These are phyloP conservation scores for Penicillium sp. DNA, from an alignment of 2,329 filamentous ascomycete species.

Conservation along the genomic window DNA sequence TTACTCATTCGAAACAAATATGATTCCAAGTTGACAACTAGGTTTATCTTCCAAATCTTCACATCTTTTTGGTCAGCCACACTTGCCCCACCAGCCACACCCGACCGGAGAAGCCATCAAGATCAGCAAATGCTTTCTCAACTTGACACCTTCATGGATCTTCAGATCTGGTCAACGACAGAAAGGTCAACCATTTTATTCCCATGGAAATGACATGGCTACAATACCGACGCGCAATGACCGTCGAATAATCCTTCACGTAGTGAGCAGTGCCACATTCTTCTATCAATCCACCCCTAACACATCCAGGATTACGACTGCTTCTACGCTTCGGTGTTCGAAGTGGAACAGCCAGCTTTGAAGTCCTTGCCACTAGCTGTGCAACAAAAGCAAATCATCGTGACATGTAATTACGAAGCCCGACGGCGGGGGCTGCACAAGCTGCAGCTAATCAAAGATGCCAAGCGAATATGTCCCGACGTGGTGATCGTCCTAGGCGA, in stretches of 20 bases:
- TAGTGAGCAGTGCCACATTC: slow-evolving; percentile 57
- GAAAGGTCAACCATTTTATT: not conserved
- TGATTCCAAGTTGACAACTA: no score
- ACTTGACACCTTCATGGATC: not conserved
- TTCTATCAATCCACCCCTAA: not conserved
- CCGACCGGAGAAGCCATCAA: not conserved
- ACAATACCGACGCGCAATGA: slow-evolving; percentile 51
- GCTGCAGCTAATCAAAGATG: slow-evolving; percentile 81
- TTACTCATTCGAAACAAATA: no score
- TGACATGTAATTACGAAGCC: slow-evolving; percentile 93
- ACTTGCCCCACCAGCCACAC: not conserved
- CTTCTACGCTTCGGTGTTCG: slow-evolving; percentile 91
- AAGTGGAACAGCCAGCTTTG: slow-evolving; percentile 74
- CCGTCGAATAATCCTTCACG: slow-evolving; percentile 73
- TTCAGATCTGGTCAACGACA: not conserved
- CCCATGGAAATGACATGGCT: not conserved
- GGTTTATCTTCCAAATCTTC: not conserved
- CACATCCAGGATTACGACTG: slow-evolving; percentile 57
- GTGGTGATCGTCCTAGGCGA: slow-evolving; percentile 84
- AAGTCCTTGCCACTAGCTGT: slow-evolving; percentile 75
- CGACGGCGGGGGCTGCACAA: slow-evolving; percentile 67
- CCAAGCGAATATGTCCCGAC: slow-evolving; percentile 76
- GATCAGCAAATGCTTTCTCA: not conserved
- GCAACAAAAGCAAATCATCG: slow-evolving; percentile 89
- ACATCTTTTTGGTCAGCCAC: not conserved